A percentile compares a stretch with the other conserved stretches of the same genome.
These are phyloP conservation scores for Calocera viscosa DNA, from an alignment of 768 basidiomycete species.

Conservation along the genomic window DNA sequence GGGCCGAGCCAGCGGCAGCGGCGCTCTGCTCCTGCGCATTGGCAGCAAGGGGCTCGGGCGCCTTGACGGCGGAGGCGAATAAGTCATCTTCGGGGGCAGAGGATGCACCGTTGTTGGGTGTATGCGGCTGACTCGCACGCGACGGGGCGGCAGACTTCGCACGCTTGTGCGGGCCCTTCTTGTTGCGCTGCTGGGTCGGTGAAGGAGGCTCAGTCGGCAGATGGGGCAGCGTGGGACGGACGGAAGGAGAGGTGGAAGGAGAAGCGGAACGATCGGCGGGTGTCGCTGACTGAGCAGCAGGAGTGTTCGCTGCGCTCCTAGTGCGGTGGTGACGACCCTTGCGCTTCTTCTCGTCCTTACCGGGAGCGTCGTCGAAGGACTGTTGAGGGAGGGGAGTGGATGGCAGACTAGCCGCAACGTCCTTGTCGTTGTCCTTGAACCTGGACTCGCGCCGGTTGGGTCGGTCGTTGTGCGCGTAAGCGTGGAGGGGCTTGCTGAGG, in stretches of 20 bases:
- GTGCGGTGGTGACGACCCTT: not conserved
- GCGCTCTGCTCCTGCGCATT: not conserved
- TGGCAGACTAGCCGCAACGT: not conserved
- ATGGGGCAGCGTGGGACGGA: not conserved
- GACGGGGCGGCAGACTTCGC: not conserved
- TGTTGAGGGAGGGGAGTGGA: not conserved
- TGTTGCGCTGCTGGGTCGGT: not conserved
- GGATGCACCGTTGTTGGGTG: not conserved
- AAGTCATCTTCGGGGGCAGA: not conserved
- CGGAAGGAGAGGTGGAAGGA: not conserved
- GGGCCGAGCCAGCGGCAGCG: conserved; percentile 4
- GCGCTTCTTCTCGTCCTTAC: not conserved
- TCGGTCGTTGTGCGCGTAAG: not conserved
- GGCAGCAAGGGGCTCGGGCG: conserved; percentile 2
- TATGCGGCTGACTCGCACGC: not conserved
- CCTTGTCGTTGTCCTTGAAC: not conserved
- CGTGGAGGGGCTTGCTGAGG: not conserved
- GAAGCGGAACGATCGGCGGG: not conserved
- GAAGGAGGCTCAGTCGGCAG: not conserved
- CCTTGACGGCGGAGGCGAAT: not conserved
- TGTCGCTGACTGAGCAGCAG: not conserved
- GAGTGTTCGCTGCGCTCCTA: conserved; percentile 4
- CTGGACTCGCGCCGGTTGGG: not conserved
- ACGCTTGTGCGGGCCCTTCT: not conserved
- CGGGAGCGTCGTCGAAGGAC: not conserved